Percentiles rank a stretch among this genome's conserved stretches.
These are phyloP conservation scores for Lentinula lateritia DNA, from an alignment of 768 basidiomycete species.

Conservation along the genomic window DNA sequence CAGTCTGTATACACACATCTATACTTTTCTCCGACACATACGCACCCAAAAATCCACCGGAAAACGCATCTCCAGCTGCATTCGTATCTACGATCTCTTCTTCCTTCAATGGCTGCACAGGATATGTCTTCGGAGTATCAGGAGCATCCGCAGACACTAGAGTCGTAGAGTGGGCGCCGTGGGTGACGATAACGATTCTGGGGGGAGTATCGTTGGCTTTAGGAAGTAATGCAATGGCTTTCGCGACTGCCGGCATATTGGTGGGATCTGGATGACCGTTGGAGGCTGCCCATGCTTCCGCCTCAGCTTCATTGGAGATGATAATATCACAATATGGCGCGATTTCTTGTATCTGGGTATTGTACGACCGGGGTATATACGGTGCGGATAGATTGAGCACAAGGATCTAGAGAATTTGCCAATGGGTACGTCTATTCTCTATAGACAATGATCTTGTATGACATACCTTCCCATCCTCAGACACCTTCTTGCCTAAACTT, in stretches of 20 bases:
- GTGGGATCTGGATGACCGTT: constrained; percentile 44
- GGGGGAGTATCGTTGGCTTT: constrained; percentile 53
- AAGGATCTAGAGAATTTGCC: constrained; percentile 42
- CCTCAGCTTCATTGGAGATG: constrained; percentile 75
- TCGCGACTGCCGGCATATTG: constrained; percentile 47
- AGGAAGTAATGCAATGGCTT: constrained; percentile 45
- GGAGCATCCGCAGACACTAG: constrained; percentile 43
- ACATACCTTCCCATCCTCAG: constrained; percentile 48
- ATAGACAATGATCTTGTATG: not conserved
- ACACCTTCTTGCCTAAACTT: constrained; percentile 54
- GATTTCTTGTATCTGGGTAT: constrained; percentile 57
- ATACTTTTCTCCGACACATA: constrained; percentile 52
- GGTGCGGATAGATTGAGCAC: constrained; percentile 72
- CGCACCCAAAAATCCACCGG: constrained; percentile 68
- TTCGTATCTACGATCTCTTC: constrained; percentile 69
- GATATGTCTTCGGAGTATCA: constrained; percentile 34
- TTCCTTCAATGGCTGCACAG: constrained; percentile 36
- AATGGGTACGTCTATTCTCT: not conserved
- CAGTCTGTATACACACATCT: constrained; percentile 56
- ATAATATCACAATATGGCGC: constrained; percentile 64
- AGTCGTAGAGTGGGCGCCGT: constrained; percentile 57
- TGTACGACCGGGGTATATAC: constrained; percentile 74
- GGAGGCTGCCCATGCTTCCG: constrained; percentile 54
- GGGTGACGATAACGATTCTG: constrained; percentile 66
- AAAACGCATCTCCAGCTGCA: constrained; percentile 76